Conservation (phyloP, 768 basidiomycete genomes). For the Boletus sp. region DNA sequence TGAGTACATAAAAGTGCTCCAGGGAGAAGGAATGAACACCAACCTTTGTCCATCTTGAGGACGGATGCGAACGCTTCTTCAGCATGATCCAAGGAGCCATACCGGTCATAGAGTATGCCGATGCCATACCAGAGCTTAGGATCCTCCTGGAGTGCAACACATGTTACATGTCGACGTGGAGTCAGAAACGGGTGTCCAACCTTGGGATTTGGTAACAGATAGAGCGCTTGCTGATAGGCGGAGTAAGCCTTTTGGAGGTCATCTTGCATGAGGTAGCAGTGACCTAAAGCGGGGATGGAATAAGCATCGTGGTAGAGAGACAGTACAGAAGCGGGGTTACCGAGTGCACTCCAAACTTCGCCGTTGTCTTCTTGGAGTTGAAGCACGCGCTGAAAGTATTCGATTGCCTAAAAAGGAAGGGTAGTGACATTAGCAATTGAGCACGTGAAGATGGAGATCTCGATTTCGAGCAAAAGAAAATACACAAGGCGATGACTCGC, state of each 20-base stretch:
- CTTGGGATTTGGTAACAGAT: constrained; percentile 93
- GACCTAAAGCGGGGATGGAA: constrained; percentile 48
- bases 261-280: constrained; percentile 99
- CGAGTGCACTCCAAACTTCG: constrained; percentile 97
- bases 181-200: constrained; percentile 36
- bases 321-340: constrained; percentile 40
- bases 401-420: constrained; percentile 69
- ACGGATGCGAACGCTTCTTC: constrained; percentile 98
- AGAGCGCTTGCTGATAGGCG: constrained; percentile 97
- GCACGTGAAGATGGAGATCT: constrained; percentile 32
- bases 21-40: constrained; percentile 16
- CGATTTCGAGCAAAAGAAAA: constrained; percentile 16
- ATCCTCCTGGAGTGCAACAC: constrained; percentile 59
- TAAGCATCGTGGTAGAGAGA: constrained; percentile 12
- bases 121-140: constrained; percentile 99
- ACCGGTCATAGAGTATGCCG: constrained; percentile 97
- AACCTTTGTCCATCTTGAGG: constrained; percentile 95
- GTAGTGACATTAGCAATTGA: constrained; percentile 28
- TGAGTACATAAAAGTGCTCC: constrained; percentile 24
- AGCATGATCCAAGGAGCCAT: constrained; percentile 96
- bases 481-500: constrained; percentile 17
- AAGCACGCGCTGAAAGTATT: constrained; percentile 93
- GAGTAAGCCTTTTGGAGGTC: constrained; percentile 98
- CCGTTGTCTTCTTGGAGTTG: constrained; percentile 92
- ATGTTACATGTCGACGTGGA: constrained; percentile 4